Base-by-base conservation (phyloP, 2,329 filamentous ascomycete species). In the Verticillium isaacii region DNA sequence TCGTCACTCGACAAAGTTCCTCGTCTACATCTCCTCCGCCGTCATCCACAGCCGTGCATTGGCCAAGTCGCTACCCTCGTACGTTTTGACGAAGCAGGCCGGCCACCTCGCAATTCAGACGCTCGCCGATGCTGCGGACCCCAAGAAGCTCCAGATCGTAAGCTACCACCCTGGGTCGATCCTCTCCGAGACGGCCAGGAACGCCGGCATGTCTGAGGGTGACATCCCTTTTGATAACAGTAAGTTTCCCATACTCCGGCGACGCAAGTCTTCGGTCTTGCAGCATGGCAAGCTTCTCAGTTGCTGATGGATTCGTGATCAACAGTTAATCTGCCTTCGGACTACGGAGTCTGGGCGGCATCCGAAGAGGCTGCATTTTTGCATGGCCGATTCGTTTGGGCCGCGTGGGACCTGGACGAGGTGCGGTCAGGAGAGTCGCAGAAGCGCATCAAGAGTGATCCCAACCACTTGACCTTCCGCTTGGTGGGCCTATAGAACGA, bases 401-500 rank as follows among this genome's bases (percentile, higher is more conserved):
- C 76, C 12, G 79, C 79, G 25, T 84, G 80, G 81, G 82, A 84
- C 67, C 74, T 83, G 0, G 74, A 80, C 45, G 81, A 83, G 65
- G 72, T 84, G 37, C 78, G 78, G 67, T 59, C 60, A 15, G 59
- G 60, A 32, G 60, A 60, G 1, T 60, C 64, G 12, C 52, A 60
- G 29, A 61, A 64, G 37, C 50, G 39, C 12, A 39, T 71, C 25
- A 58, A 63, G 5, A 60, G 58, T 11, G 60, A 70, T 32, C 58
- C 58, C 5, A 41, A 66, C 34, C 69, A 63, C 36, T 63, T 71
- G 5, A 58, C 19, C 19, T 11, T 52, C 45, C 45, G 19, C 19
- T 8, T 52, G n/a, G 19, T 52, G 8, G 45, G 45, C 11, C 8
- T 25, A 1, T 52, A 52, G 45, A 52, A 2, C 11, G 45, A 12